A percentile compares a stretch with the other conserved stretches of the same genome.
phyloP scores from a whole-genome alignment of 2,329 filamentous ascomycete genomes.

The Clarireedia sp. region DNA sequence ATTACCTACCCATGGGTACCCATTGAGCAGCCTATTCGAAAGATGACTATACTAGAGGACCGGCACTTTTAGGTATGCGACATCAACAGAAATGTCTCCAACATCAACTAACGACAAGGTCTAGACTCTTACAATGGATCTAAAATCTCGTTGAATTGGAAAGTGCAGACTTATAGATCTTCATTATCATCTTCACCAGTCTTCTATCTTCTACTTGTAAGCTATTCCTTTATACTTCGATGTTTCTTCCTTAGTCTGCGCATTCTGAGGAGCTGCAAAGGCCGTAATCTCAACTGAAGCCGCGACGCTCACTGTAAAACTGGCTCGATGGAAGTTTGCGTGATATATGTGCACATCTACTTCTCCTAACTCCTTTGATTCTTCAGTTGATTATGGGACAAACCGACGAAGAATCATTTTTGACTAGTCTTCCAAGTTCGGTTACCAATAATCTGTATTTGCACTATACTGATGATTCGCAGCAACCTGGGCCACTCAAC shows the following conservation, averaged over 20 bases:
- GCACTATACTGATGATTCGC: neutral
- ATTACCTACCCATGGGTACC: too few relatives aligned
- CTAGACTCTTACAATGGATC: conserved; percentile 4
- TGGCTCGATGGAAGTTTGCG: too few relatives aligned
- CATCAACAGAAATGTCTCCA: neutral
- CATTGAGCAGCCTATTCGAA: too few relatives aligned
- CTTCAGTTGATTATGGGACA: too few relatives aligned
- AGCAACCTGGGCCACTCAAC: neutral
- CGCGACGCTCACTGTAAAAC: too few relatives aligned
- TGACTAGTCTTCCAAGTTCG: neutral
- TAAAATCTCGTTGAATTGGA: conserved; percentile 3
- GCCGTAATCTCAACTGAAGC: too few relatives aligned
- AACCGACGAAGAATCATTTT: neutral
- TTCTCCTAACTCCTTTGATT: too few relatives aligned
- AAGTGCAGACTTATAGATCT: conserved; percentile 5
- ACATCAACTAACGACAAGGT: neutral
- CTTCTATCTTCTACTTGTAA: conserved; percentile 9
- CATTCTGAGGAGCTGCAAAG: too few relatives aligned
- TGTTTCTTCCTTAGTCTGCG: too few relatives aligned
- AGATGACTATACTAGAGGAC: neutral
- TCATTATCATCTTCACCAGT: neutral
- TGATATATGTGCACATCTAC: too few relatives aligned
- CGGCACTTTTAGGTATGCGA: conserved; percentile 2
- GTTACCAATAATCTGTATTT: neutral
- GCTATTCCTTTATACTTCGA: too few relatives aligned